These are phyloP conservation scores for Mycena haematopus DNA, from an alignment of 768 basidiomycete species.

Conservation along the genomic window DNA sequence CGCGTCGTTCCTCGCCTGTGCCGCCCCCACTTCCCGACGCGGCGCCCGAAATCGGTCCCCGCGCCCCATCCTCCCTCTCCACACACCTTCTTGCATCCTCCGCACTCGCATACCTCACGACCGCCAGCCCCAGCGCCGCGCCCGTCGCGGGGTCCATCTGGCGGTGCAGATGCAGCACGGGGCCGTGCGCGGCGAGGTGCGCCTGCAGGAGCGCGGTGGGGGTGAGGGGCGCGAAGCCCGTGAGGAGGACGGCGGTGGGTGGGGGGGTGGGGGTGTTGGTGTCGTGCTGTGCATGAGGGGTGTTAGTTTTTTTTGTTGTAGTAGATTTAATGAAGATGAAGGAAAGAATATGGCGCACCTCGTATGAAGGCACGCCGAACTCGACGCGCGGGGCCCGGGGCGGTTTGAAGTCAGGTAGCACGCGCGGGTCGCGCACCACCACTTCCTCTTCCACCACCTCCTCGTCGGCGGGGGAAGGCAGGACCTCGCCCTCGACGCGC, in stretches of 20 bases:
- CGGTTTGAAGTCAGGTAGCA: slow-evolving; percentile 25
- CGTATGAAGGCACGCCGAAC: slow-evolving; percentile 19
- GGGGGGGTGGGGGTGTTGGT: slow-evolving; percentile 71
- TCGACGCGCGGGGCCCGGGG: too few species aligned
- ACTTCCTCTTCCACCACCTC: slow-evolving; percentile 42
- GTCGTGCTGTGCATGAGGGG: slow-evolving; percentile 65
- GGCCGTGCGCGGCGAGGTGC: slow-evolving; percentile 67
- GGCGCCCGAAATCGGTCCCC: slow-evolving; percentile 49
- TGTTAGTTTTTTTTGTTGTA: too few species aligned
- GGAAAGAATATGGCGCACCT: slow-evolving; percentile 19
- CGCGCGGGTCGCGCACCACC: slow-evolving; percentile 30
- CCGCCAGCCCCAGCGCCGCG: slow-evolving; percentile 81
- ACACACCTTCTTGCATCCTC: slow-evolving; percentile 75
- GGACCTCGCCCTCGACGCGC: slow-evolving; percentile 64
- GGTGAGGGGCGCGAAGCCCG: slow-evolving; percentile 74
- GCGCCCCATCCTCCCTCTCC: slow-evolving; percentile 69
- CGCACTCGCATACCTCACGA: slow-evolving; percentile 68
- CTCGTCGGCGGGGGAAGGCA: slow-evolving; percentile 37
- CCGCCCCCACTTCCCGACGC: neutral
- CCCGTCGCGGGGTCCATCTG: slow-evolving; percentile 85
- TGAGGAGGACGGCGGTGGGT: slow-evolving; percentile 78
- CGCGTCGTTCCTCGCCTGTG: slow-evolving; percentile 65
- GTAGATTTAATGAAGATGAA: too few species aligned
- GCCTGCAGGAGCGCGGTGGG: slow-evolving; percentile 68
- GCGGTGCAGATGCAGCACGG: slow-evolving; percentile 69